Conservation (phyloP, 2,329 filamentous ascomycete genomes). For the Parafenestella ontariensis region DNA sequence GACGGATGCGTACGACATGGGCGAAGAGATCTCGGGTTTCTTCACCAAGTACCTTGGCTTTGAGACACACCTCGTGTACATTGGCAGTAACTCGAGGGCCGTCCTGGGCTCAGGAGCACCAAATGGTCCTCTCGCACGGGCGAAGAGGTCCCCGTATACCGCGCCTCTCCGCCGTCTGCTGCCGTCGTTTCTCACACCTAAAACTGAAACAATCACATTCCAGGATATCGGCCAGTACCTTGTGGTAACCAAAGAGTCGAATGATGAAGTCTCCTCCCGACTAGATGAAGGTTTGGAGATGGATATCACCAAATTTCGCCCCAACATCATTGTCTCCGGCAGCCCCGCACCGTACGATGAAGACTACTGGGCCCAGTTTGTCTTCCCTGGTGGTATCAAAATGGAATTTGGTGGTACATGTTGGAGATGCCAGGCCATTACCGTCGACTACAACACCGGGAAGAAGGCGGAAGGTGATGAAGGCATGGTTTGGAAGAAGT, state of each 20-base stretch:
- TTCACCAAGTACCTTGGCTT: slow-evolving; percentile 64
- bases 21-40: slow-evolving; percentile 64
- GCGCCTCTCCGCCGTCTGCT: slow-evolving; percentile 46
- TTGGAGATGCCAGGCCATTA: slow-evolving; percentile 71
- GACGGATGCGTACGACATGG: slow-evolving; percentile 69
- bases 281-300: slow-evolving; percentile 59
- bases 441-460: slow-evolving; percentile 74
- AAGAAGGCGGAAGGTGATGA: slow-evolving; percentile 62
- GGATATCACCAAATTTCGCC: slow-evolving; percentile 74
- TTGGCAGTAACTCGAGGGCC: slow-evolving; percentile 66
- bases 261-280: slow-evolving; percentile 43
- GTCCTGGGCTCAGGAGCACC: slow-evolving; percentile 69
- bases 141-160: slow-evolving; percentile 11
- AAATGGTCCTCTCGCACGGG: slow-evolving; percentile 23
- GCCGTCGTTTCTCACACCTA: slow-evolving; percentile 39
- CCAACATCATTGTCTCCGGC: slow-evolving; percentile 73
- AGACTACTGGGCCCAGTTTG: slow-evolving; percentile 74
- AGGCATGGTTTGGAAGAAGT: slow-evolving; percentile 70
- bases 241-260: slow-evolving; percentile 22
- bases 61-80: slow-evolving; percentile 66
- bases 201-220: slow-evolving; percentile 46
- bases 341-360: slow-evolving; percentile 67
- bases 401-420: slow-evolving; percentile 61
- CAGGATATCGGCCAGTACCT: slow-evolving; percentile 27
- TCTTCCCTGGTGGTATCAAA: slow-evolving; percentile 48